These are phyloP conservation scores for Stentor roeselii DNA, from an alignment of 73 alveolate species.

Conservation along the genomic window DNA sequence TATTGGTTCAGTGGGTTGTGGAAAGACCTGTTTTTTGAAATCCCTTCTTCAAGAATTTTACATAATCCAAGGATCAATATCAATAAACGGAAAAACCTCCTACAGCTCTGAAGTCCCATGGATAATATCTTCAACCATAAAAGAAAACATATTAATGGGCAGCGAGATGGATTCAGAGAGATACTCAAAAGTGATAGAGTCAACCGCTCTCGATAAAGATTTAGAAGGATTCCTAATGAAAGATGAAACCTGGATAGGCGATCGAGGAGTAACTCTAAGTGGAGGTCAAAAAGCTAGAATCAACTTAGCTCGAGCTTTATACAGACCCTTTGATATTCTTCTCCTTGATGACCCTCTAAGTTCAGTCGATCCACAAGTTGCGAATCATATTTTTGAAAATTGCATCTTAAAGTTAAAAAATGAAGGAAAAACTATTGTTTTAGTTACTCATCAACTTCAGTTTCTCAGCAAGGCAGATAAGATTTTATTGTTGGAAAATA, in stretches of 20 bases:
- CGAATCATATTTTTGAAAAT: constrained; percentile 10
- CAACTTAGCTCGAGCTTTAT: constrained; percentile 87
- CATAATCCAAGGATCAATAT: background rate
- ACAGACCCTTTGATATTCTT: constrained; percentile 67
- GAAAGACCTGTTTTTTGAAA: background rate
- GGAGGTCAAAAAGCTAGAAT: constrained; percentile 76
- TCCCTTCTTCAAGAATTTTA: background rate
- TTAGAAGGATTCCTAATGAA: constrained; percentile 17
- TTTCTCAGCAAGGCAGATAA: constrained; percentile 33
- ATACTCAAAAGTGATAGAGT: constrained; percentile 43
- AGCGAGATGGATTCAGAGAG: constrained; percentile 48
- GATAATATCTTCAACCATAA: constrained; percentile 36
- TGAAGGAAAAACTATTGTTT: constrained; percentile 31
- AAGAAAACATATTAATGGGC: constrained; percentile 64
- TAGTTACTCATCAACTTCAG: constrained; percentile 35
- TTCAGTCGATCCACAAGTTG: constrained; percentile 50
- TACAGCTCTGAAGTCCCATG: constrained; percentile 26
- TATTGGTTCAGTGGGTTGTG: constrained; percentile 29
- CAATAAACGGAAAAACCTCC: background rate
- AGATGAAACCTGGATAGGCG: constrained; percentile 63
- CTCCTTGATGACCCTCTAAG: constrained; percentile 76
- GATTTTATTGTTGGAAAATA: constrained; percentile 23
- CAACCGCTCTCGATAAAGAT: constrained; percentile 63
- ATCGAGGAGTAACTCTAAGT: constrained; percentile 62
- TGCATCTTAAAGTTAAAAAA: constrained; percentile 20